These are phyloP conservation scores for Suillus subluteus DNA, from an alignment of 768 basidiomycete genomes.

Conservation along the genomic window DNA sequence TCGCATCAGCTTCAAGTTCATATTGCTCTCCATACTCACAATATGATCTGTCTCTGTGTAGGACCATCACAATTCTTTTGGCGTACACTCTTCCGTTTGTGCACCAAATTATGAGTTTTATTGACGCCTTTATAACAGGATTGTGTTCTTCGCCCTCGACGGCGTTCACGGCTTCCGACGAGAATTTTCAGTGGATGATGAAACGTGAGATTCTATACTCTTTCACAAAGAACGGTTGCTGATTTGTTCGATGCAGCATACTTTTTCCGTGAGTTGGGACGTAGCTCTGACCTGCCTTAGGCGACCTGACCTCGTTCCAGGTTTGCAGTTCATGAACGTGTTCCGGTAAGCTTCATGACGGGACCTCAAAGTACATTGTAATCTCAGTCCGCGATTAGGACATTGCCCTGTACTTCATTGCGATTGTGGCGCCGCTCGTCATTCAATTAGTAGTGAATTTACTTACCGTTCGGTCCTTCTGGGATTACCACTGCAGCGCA, in stretches of 20 bases:
- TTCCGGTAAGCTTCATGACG: constrained; percentile 57
- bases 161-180: constrained; percentile 73
- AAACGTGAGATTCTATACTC: constrained; percentile 52
- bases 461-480: constrained; percentile 77
- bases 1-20: not conserved
- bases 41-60: constrained; percentile 30
- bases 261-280: constrained; percentile 26
- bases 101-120: not conserved
- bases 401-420: constrained; percentile 54
- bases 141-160: constrained; percentile 63
- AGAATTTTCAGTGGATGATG: constrained; percentile 78
- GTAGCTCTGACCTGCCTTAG: not conserved
- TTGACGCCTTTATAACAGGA: constrained; percentile 40
- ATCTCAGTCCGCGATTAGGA: constrained; percentile 35
- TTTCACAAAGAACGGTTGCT: constrained; percentile 20
- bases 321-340: constrained; percentile 74
- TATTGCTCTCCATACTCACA: constrained; percentile 2
- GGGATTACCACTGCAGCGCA: constrained; percentile 81
- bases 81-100: constrained; percentile 49
- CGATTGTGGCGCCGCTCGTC: constrained; percentile 65
- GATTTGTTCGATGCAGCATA: constrained; percentile 22
- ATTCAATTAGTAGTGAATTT: constrained; percentile 72
- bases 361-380: constrained; percentile 14
- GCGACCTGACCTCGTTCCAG: constrained; percentile 38
- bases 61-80: constrained; percentile 68